A percentile compares a stretch with the other conserved stretches of the same genome.
Evolutionary conservation across 1,284 basidiomycete genomes (phyloP).

Genomic region (Acaromyces ingoldii): DNA sequence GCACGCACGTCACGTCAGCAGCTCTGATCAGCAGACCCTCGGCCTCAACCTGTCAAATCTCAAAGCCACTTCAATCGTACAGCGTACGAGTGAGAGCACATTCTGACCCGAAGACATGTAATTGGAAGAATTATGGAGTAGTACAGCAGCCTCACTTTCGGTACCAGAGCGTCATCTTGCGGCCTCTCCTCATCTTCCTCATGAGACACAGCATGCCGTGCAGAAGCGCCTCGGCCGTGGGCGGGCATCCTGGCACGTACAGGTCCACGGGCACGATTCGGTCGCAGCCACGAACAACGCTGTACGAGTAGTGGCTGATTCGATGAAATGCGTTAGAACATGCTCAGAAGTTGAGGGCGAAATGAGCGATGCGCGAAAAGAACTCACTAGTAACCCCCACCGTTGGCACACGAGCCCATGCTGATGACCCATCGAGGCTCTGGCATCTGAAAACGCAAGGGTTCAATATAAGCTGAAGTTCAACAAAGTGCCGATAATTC

Average conservation of each 20-base stretch:
- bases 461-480: background rate
- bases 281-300: conserved; percentile 98
- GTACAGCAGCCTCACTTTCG: no score
- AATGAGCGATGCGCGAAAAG: background rate
- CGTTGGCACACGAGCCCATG: conserved; percentile 99
- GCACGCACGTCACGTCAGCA: no score
- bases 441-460: conserved; percentile 40
- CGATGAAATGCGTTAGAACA: conserved; percentile 11
- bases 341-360: no score
- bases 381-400: conserved; percentile 69
- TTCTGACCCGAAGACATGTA: no score
- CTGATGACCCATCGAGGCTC: conserved; percentile 61
- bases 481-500: background rate
- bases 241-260: conserved; percentile 73
- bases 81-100: no score
- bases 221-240: conserved; percentile 77
- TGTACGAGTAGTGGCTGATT: conserved; percentile 72
- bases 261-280: conserved; percentile 97
- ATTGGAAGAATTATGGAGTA: no score
- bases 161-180: conserved; percentile 86
- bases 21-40: no score
- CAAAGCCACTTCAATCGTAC: no score
- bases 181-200: conserved; percentile 88
- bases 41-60: no score
- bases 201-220: conserved; percentile 73